Evolutionary conservation across 1,284 basidiomycete genomes (phyloP), one percentile per base, ranked within the genome.

Genomic region (Trichosporon sp.): DNA sequence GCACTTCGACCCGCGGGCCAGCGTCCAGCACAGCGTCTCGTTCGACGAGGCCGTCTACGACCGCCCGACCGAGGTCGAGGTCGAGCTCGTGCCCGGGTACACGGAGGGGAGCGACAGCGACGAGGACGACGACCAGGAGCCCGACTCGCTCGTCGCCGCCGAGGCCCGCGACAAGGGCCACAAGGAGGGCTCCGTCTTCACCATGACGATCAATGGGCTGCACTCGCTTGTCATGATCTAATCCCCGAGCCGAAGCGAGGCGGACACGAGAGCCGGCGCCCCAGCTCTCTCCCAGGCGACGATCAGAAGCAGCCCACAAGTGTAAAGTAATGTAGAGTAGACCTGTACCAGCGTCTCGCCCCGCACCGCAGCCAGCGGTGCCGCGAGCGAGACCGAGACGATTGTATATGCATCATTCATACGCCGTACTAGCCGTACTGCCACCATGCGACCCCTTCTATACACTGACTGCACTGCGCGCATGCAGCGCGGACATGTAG

Each of bases 211-310:
- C 44, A 76, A 80, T 64, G 81, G 79, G 31, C 76, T 77, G 69
- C 77, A 79, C 3, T 78, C 77, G 27, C 72, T 83, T 42, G 78
- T 83, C 71, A 67, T 83, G 35, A 78, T 77, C 64, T 82, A 73
- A 12, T 34, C 42, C 42, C 3, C 42, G 42, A 18, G n/a, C n/a
- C n/a, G n/a, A n/a, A n/a, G n/a, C n/a, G n/a, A n/a, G n/a, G n/a
- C n/a, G n/a, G 42, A 21, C 42, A 9, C 18, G 42, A 5, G 9
- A 51, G 47, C 21, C 47, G n/a, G n/a, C n/a, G n/a, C n/a, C n/a
- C n/a, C n/a, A n/a, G n/a, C n/a, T n/a, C n/a, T n/a, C n/a, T n/a
- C n/a, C n/a, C n/a, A 34, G 34, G 34, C 34, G 12, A 51, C 3
- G 47, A 25, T 51, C 21, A 51, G 47, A 51, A 51, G 47, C 21